These are phyloP conservation scores for Exophiala spinifera DNA, from an alignment of 2,329 filamentous ascomycete species.

Conservation along the genomic window DNA sequence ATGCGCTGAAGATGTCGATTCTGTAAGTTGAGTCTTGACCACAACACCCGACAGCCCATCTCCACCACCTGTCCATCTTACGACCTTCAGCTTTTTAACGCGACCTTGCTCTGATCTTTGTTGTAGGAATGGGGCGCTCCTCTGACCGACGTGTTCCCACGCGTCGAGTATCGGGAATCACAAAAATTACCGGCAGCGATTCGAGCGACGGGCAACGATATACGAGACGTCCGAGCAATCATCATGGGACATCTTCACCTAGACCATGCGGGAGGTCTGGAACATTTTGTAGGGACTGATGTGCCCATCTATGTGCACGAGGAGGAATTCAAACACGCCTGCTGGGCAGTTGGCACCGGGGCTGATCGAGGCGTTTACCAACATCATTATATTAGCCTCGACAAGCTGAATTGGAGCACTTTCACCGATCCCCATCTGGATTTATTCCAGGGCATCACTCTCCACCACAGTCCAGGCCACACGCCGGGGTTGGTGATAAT, in stretches of 20 bases:
- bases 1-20: constrained; percentile 40
- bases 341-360: constrained; percentile 44
- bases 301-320: constrained; percentile 50
- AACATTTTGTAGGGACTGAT: constrained; percentile 44
- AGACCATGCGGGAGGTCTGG: constrained; percentile 49
- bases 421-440: constrained; percentile 42
- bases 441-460: constrained; percentile 39
- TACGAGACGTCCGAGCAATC: constrained; percentile 48
- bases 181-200: constrained; percentile 39
- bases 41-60: too few relatives aligned
- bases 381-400: constrained; percentile 36
- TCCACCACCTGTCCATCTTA: background rate
- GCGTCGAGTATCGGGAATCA: constrained; percentile 33
- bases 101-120: constrained; percentile 30
- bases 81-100: constrained; percentile 3
- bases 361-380: constrained; percentile 43
- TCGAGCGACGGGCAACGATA: constrained; percentile 39
- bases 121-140: constrained; percentile 36
- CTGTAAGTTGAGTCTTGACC: constrained; percentile 27
- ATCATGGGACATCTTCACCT: constrained; percentile 49
- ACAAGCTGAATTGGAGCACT: constrained; percentile 43
- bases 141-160: constrained; percentile 41
- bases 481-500: constrained; percentile 38
- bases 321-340: constrained; percentile 46
- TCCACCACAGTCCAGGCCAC: constrained; percentile 39